Base-by-base conservation (phyloP, 2,329 filamentous ascomycete species). In the Venturia oleaginea region DNA sequence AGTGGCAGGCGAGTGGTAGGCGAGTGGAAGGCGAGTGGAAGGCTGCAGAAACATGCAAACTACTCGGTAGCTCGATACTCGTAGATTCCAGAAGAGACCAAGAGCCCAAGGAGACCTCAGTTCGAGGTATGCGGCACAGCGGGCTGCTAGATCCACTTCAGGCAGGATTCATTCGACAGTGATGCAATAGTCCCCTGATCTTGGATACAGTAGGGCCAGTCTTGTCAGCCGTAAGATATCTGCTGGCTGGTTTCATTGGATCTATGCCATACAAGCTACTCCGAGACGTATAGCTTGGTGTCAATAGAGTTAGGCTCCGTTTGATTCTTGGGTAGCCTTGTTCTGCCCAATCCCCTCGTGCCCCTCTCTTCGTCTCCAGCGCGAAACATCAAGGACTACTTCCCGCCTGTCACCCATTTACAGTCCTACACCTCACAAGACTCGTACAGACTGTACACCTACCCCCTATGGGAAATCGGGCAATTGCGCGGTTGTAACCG, bases 11-110 rank as follows among this genome's bases (percentile, higher is more conserved):
- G 51, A 34, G 46, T 24, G 6, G 24, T 30, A 6, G 22, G 7
- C 22, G 46, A 51, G n/a, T 24, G 46, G 46, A 19, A 51, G 24
- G 8, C 24, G 46, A 51, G 51, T 57, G 51, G 51, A 57, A 32
- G 51, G 51, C 51, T 57, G 51, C 51, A 57, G 27, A 57, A 57
- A 37, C 17, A 57, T 57, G 51, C 51, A 57, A n/a, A n/a, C n/a
- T n/a, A n/a, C n/a, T n/a, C n/a, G n/a, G n/a, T n/a, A n/a, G n/a
- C n/a, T n/a, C n/a, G n/a, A n/a, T n/a, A n/a, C n/a, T n/a, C n/a
- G n/a, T n/a, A n/a, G n/a, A 34, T 7, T 19, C 51, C 10, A 57
- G 27, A 57, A 34, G 51, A 34, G 51, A 57, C 51, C n/a, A n/a
- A n/a, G n/a, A n/a, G n/a, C n/a, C n/a, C n/a, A n/a, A n/a, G n/a